Evolutionary conservation across 2,329 filamentous ascomycete species (phyloP).

Genomic region (Hirsutella thompsonii): DNA sequence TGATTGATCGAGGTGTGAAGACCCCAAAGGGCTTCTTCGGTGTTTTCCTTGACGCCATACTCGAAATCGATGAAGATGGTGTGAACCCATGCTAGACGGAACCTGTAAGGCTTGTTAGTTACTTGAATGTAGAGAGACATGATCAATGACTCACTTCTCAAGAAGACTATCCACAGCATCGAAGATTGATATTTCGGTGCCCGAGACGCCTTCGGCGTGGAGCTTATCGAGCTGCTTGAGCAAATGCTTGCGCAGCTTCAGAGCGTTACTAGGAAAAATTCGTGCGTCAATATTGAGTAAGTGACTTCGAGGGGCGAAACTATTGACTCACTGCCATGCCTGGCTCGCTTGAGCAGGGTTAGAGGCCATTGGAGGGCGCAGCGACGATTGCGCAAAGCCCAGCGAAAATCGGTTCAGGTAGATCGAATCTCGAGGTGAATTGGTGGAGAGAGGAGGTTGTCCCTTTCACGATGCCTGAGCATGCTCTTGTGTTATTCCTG

Average conservation of each 20-base stretch:
- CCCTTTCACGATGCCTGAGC: conserved; percentile 16
- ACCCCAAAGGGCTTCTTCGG: conserved; percentile 66
- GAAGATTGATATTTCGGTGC: conserved; percentile 27
- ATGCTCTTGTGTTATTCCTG: conserved; percentile 19
- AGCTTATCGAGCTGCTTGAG: conserved; percentile 29
- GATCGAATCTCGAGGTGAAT: conserved; percentile 1
- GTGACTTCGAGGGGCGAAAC: too few relatives aligned
- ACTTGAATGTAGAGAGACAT: not conserved
- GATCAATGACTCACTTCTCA: conserved; percentile 10
- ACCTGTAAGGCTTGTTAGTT: conserved; percentile 28
- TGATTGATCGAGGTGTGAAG: conserved; percentile 66
- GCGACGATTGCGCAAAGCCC: not conserved
- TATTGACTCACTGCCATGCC: conserved; percentile 24
- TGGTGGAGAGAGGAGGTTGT: conserved; percentile 2
- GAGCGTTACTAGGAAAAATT: conserved; percentile 20
- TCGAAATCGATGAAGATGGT: conserved; percentile 62
- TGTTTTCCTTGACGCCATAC: conserved; percentile 46
- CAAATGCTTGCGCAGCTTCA: conserved; percentile 29
- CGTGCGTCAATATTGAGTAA: conserved; percentile 4
- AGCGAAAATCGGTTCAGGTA: not conserved
- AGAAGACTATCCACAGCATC: conserved; percentile 29
- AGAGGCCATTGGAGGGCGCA: conserved; percentile 4
- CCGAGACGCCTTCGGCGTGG: conserved; percentile 19
- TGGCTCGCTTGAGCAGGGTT: conserved; percentile 18
- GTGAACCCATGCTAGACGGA: conserved; percentile 59